These are phyloP conservation scores for Ostreobium quekettii DNA, from an alignment of 139 green algal species.

Conservation along the genomic window DNA sequence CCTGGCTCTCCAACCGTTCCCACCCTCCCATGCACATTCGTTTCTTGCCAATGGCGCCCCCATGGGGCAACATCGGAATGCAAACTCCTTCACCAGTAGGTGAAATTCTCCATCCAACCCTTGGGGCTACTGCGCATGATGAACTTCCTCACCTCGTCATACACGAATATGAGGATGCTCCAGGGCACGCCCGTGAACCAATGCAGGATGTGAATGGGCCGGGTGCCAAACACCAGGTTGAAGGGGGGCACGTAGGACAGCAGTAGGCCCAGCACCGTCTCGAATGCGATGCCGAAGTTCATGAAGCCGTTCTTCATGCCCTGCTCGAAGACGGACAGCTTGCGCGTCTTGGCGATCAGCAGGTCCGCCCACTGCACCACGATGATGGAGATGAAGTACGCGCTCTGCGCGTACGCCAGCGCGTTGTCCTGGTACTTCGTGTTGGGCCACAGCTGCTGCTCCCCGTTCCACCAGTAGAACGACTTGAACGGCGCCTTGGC, in stretches of 20 bases:
- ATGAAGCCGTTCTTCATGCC: slow-evolving; percentile 38
- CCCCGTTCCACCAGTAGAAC: slow-evolving; percentile 55
- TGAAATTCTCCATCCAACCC: slow-evolving; percentile 43
- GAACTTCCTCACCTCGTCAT: slow-evolving; percentile 63
- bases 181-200: slow-evolving; percentile 56
- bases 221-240: slow-evolving; percentile 52
- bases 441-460: slow-evolving; percentile 47
- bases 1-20: too few relatives aligned
- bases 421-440: slow-evolving; percentile 42
- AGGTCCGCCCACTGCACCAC: slow-evolving; percentile 54
- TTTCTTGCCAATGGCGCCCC: too few relatives aligned
- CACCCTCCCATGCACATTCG: too few relatives aligned
- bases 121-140: slow-evolving; percentile 45
- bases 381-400: slow-evolving; percentile 67
- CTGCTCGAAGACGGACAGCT: slow-evolving; percentile 53
- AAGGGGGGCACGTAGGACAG: slow-evolving; percentile 53
- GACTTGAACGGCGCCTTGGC: slow-evolving; percentile 23
- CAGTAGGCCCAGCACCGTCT: slow-evolving; percentile 42
- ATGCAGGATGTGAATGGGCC: slow-evolving; percentile 53
- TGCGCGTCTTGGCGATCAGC: slow-evolving; percentile 68
- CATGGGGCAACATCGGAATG: too few relatives aligned
- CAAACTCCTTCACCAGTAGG: slow-evolving; percentile 43
- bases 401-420: slow-evolving; percentile 53
- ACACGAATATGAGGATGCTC: slow-evolving; percentile 53
- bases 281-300: slow-evolving; percentile 53